These are phyloP conservation scores for Colletotrichum limetticola DNA, from an alignment of 2,329 filamentous ascomycete genomes.

Conservation along the genomic window DNA sequence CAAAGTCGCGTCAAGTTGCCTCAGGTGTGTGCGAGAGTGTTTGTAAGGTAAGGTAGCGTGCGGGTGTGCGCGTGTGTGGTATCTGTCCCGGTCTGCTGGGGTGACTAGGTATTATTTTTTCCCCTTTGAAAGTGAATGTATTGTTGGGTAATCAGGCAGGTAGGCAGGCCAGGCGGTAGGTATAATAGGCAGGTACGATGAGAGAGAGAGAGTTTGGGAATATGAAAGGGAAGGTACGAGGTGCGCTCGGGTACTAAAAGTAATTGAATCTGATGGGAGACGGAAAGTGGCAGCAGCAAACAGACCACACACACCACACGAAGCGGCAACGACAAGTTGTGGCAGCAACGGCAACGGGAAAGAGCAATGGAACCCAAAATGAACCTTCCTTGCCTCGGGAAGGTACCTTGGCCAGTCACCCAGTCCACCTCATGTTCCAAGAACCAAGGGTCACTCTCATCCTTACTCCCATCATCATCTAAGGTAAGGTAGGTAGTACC, in stretches of 20 bases:
- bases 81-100: neutral
- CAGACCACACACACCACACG: conserved; percentile 9
- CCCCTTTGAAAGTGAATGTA: neutral
- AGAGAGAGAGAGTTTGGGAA: neutral
- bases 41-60: neutral
- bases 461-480: neutral
- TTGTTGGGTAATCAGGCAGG: neutral
- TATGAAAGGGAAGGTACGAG: neutral
- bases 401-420: neutral
- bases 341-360: neutral
- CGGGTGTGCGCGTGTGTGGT: neutral
- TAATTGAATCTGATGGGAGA: conserved; percentile 5
- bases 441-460: neutral
- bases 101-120: neutral
- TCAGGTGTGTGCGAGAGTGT: conserved; percentile 7
- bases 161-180: neutral
- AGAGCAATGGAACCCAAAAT: conserved; percentile 7
- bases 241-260: conserved; percentile 2
- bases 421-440: neutral
- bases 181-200: conserved; percentile 4
- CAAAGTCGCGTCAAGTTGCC: conserved; percentile 10
- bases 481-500: neutral
- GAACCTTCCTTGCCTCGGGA: too few relatives aligned
- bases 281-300: conserved; percentile 18
- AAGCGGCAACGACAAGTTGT: neutral